Evolutionary conservation across 495 filamentous ascomycete genomes (phyloP), one percentile per base, ranked within the genome.

Genomic region (Rostrohypoxylon terebratum): DNA sequence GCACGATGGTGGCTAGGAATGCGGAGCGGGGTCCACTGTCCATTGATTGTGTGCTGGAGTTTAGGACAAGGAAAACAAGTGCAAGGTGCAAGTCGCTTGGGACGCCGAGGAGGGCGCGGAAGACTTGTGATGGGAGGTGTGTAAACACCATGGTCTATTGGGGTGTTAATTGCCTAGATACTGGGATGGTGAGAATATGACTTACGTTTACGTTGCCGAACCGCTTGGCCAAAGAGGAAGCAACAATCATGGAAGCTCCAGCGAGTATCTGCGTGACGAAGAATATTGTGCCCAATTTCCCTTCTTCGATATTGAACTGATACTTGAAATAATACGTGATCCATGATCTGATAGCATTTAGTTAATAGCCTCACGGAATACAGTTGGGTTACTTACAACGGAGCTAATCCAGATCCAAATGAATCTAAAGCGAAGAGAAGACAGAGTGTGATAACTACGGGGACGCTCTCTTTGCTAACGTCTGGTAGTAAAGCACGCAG

Each of bases 21-120:
- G 94, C 93, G 1, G 92, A 87, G 0, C 93, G 88, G 0, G 94
- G 94, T 0, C 90, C 92, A 71, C 92, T 89, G 76, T 97, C 93
- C 93, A 96, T 97, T 63, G 83, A 90, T 68, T 88, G 87, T 8
- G 88, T 83, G 28, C 86, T 86, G 50, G 80, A 79, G 72, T 84
- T 83, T 7, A 84, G 68, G 8, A 80, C 75, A 0, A 91, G 85
- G 38, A 94, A 88, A 14, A 94, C 76, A 18, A 95, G 81, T 0
- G 90, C 85, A 2, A 92, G 65, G 2, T 80, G 80, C 0, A 91
- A 40, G 6, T 66, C 75, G 47, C 73, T 61, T 5, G 83, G 75
- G 8, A 78, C 23, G 0, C 80, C 81, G 21, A 84, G 78, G 10
- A 84, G 66, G 20, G 81, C 55, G 1, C 83, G 81, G 21, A 81